These are phyloP conservation scores for Carallia brachiata DNA, from an alignment of 345 rosid genomes.

Conservation along the genomic window DNA sequence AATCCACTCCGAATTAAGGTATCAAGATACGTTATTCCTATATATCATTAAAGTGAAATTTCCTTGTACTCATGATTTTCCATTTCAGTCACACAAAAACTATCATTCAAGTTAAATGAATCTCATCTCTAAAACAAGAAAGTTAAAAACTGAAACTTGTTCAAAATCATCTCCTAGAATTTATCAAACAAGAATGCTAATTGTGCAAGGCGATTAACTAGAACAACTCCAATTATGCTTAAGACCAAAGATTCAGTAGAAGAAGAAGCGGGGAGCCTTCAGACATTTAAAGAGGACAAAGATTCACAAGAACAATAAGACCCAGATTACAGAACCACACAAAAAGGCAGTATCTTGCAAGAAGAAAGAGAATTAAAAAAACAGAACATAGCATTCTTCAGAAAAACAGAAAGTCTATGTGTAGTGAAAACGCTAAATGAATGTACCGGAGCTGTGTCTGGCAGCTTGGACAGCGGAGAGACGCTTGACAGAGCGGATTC, in stretches of 20 bases:
- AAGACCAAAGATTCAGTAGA: not conserved
- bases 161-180: constrained; percentile 7
- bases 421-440: not conserved
- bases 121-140: not conserved
- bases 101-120: not conserved
- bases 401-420: too few relatives aligned
- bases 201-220: not conserved
- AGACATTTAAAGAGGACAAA: not conserved
- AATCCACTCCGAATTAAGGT: not conserved
- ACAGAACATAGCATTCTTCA: not conserved
- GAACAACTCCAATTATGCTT: not conserved
- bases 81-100: too few relatives aligned
- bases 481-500: constrained; percentile 38
- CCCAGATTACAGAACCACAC: constrained; percentile 3
- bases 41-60: too few relatives aligned
- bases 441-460: constrained; percentile 29
- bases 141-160: not conserved
- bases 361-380: not conserved
- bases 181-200: not conserved
- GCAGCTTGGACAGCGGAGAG: constrained; percentile 35
- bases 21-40: not conserved
- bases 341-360: not conserved
- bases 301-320: not conserved
- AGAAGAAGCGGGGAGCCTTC: not conserved
- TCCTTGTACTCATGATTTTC: too few relatives aligned